Base-by-base conservation (phyloP, 192 early-diverging fungal genomes). In the Linnemannia schmuckeri region DNA sequence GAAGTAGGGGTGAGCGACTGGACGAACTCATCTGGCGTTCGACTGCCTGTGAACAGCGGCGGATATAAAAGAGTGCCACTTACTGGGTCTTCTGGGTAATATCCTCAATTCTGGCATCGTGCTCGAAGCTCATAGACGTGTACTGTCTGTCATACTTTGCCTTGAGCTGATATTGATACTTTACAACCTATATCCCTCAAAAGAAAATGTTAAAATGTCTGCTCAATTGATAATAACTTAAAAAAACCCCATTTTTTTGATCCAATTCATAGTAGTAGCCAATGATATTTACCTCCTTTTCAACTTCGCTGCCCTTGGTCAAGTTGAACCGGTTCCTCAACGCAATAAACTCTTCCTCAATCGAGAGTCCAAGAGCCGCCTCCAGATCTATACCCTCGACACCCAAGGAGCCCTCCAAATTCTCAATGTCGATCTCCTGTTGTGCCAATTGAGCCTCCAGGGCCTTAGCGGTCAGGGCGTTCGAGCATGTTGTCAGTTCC, bases 321-420 rank as follows among this genome's bases (percentile, higher is more conserved):
- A 81, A 24, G 15, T 38, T 46, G 68, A 54, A 75, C 7, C 72
- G 75, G 12, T 12, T 61, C 35, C 27, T 81, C 24, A 81, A 52
- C 3, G 63, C 72, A n/a, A 66, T 63, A 70, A 87, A 81, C 49
- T 87, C 85, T 70, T 81, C 79, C 15, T 81, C 75, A 37, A 87
- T 81, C 12, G 83, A 86, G 2, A 84, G 52, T 5, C 63, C 78
- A 10, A 81, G 78, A 18, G 27, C 70, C 24, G n/a, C 54, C 27
- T 78, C 76, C 30, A 76, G 52, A 49, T 75, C 47, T 24, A 42
- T 52, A 3, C 70, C 78, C 24, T 79, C 49, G 15, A 70, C 24
- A 7, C 47, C 73, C 12, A 80, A 41, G 1, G 63, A 63, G 17
- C 40, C 35, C 33, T 79, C 61, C 3, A 84, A 68, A 18, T 75